Evolutionary conservation across 169 alveolate species (phyloP), one percentile per base, ranked within the genome.

Genomic region (Perkinsus chesapeaki): DNA sequence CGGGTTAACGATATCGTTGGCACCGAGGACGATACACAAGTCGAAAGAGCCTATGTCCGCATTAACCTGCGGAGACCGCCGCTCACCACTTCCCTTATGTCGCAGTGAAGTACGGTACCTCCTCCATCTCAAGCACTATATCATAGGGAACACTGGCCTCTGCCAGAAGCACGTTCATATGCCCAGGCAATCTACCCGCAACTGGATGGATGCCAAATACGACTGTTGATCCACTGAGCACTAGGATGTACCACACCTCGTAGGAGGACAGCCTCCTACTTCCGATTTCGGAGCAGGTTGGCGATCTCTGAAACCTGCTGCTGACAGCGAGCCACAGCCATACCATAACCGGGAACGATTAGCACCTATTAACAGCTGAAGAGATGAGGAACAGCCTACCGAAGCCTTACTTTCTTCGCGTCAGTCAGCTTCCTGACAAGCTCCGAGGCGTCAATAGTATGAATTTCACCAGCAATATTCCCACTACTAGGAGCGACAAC

Each of bases 101-200:
- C 12, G 82, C 36, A 34, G 60, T 5, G 5, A 16, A 60, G 82
- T 3, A 34, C 82, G 82, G 36, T 34, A 60, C 82, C 93, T 97
- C 98, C 92, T 97, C 98, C 98, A 97, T 96, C 93, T 97, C 98
- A 91, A 95, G 94, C 1, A 97, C 99, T 92, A 96, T 96, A 39
- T 96, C 96, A 94, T 97, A 97, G 0, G 98, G 98, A 37, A 97
- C 96, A 72, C 97, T 97, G 27, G 97, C 99, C 93, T 97, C 99
- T 5, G 99, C 99, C 91, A 97, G 94, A 31, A 97, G 95, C 9
- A 97, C 99, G 91, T 97, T 97, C 95, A 97, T 95, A 94, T 97
- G 98, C 39, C 99, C 99, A 73, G 99, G 99, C 97, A 97, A 95
- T 95, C 99, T 96, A 73, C 99, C 99, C 47, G 99, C 99, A 72